These are phyloP conservation scores for Lachancea fermentati DNA, from an alignment of 805 yeast species.

Conservation along the genomic window DNA sequence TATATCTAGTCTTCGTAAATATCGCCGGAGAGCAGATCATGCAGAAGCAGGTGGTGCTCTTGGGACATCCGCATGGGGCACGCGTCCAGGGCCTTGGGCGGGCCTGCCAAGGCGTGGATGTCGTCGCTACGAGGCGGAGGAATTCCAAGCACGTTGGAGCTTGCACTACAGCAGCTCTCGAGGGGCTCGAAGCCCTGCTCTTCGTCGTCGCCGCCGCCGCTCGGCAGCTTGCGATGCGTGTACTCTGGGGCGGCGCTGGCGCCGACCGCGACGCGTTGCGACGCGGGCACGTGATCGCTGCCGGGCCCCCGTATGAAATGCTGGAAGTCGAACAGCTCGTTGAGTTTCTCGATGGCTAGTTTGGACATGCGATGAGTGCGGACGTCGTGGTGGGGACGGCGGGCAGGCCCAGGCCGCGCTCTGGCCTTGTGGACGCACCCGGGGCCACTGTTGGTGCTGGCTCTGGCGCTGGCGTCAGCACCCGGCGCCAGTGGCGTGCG, in stretches of 20 bases:
- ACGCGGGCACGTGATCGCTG: slow-evolving; percentile 1
- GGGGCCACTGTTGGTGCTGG: too few relatives aligned
- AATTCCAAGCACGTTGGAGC: slow-evolving; percentile 3
- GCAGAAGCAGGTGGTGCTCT: slow-evolving; percentile 13
- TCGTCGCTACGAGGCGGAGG: slow-evolving; percentile 4
- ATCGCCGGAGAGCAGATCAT: slow-evolving; percentile 20
- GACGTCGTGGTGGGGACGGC: too few relatives aligned
- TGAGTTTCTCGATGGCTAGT: slow-evolving; percentile 7
- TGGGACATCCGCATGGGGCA: neutral
- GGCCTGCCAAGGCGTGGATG: neutral
- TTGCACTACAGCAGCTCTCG: neutral
- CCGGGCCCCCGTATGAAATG: slow-evolving; percentile 4
- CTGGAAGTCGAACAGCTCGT: slow-evolving; percentile 10
- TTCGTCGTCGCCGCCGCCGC: neutral
- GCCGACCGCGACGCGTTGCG: neutral
- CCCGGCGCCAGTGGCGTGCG: too few relatives aligned
- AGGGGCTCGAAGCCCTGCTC: neutral
- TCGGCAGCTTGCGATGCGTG: neutral
- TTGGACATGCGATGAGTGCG: neutral
- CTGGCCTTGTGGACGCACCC: too few relatives aligned
- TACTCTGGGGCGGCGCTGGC: neutral
- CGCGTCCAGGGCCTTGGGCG: neutral
- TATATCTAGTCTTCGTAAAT: slow-evolving; percentile 13
- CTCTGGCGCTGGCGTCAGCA: too few relatives aligned
- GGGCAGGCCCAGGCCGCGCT: too few relatives aligned